These are phyloP conservation scores for Aureobasidium zeae DNA, from an alignment of 2,329 filamentous ascomycete species.

Conservation along the genomic window DNA sequence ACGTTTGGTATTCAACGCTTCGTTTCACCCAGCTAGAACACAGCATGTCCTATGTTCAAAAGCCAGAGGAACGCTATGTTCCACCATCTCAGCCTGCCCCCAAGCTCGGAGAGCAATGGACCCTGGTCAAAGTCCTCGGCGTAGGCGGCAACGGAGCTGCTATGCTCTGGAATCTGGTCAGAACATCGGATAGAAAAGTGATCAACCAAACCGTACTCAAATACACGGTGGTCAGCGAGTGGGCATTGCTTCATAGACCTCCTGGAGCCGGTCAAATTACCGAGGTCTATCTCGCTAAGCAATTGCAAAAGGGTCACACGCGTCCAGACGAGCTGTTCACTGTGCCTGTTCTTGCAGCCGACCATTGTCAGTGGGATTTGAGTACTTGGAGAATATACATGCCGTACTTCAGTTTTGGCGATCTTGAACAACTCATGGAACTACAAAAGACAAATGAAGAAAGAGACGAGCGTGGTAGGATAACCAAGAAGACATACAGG, in stretches of 20 bases:
- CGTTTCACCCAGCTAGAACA: too few relatives aligned
- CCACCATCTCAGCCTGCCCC: not conserved
- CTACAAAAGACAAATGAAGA: not conserved
- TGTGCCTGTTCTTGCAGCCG: not conserved
- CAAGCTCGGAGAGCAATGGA: not conserved
- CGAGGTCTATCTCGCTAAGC: not conserved
- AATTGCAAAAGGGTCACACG: not conserved
- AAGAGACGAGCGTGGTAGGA: not conserved
- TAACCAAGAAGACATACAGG: not conserved
- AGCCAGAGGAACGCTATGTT: too few relatives aligned
- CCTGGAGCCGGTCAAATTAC: not conserved
- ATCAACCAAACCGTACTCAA: slow-evolving; percentile 2
- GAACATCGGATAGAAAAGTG: not conserved
- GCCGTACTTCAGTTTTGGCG: slow-evolving; percentile 1
- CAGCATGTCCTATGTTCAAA: too few relatives aligned
- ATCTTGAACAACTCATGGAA: not conserved
- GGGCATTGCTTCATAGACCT: not conserved
- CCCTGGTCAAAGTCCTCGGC: not conserved
- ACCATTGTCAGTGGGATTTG: slow-evolving; percentile 7
- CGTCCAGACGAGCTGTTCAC: not conserved
- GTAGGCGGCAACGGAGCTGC: not conserved
- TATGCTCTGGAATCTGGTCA: slow-evolving; percentile 9
- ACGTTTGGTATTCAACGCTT: too few relatives aligned
- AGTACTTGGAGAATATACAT: slow-evolving; percentile 4
- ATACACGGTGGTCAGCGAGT: not conserved